Conservation (phyloP, 129 eudicot genomes). For the Glebionis coronaria region DNA sequence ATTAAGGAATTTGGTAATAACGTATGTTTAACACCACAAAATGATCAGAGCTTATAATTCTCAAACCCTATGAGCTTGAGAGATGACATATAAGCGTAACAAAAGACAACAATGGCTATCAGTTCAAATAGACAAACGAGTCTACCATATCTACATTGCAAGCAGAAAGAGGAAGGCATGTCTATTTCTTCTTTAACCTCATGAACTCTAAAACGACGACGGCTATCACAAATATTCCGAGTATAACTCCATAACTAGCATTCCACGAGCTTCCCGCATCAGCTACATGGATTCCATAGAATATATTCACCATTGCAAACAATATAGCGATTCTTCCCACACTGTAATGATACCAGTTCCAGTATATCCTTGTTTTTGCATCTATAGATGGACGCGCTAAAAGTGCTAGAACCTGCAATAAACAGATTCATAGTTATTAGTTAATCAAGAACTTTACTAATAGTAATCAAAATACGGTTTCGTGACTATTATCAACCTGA, state of each 20-base stretch:
- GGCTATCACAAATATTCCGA: constrained; percentile 34
- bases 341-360: constrained; percentile 82
- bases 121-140: not conserved
- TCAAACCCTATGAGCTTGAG: not conserved
- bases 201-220: constrained; percentile 42
- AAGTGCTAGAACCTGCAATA: constrained; percentile 57
- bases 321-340: constrained; percentile 52
- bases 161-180: not conserved
- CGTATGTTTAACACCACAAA: not conserved
- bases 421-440: no score
- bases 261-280: constrained; percentile 63
- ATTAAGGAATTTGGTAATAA: no score
- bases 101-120: not conserved
- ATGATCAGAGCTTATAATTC: not conserved
- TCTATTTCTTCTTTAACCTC: constrained; percentile 38
- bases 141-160: not conserved
- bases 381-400: constrained; percentile 61
- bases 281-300: constrained; percentile 74
- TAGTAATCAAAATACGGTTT: not conserved
- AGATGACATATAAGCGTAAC: not conserved
- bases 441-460: no score
- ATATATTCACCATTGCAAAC: constrained; percentile 55
- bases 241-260: constrained; percentile 42
- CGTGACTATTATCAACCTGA: constrained; percentile 75
- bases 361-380: constrained; percentile 63